Evolutionary conservation across 352 stramenopile genomes (phyloP).

Genomic region (Phytophthora hibernalis): DNA sequence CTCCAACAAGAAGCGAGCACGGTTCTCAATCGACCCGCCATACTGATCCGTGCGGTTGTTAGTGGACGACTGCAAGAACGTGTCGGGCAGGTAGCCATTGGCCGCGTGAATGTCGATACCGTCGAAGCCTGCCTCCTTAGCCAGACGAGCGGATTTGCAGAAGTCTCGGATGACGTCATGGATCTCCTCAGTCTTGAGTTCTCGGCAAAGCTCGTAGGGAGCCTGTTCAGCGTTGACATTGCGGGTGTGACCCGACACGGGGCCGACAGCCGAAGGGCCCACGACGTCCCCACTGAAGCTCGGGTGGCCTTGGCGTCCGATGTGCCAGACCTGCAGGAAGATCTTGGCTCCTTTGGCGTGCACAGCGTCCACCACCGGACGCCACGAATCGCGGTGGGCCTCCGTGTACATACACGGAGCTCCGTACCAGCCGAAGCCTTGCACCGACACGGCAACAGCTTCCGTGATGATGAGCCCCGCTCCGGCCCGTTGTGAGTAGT

Average conservation of each 20-base stretch:
- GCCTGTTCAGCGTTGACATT: slow-evolving; percentile 34
- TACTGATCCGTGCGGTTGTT: slow-evolving; percentile 89
- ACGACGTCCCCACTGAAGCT: slow-evolving; percentile 52
- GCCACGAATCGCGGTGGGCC: slow-evolving; percentile 50
- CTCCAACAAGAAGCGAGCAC: slow-evolving; percentile 70
- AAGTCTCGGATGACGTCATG: slow-evolving; percentile 70
- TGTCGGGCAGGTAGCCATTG: slow-evolving; percentile 92
- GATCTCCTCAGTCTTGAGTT: slow-evolving; percentile 79
- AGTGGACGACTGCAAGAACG: slow-evolving; percentile 75
- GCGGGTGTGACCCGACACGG: slow-evolving; percentile 32
- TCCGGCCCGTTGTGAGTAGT: slow-evolving; percentile 36
- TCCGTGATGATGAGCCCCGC: slow-evolving; percentile 44
- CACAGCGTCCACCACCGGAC: slow-evolving; percentile 58
- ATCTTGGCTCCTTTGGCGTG: slow-evolving; percentile 70
- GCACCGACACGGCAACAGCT: slow-evolving; percentile 35
- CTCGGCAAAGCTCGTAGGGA: slow-evolving; percentile 49
- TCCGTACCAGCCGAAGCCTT: slow-evolving; percentile 49
- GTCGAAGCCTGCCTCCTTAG: slow-evolving; percentile 79
- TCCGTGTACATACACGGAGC: slow-evolving; percentile 58
- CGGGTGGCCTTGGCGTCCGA: slow-evolving; percentile 55
- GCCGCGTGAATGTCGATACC: slow-evolving; percentile 68
- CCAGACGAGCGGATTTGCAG: slow-evolving; percentile 53
- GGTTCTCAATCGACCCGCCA: slow-evolving; percentile 84
- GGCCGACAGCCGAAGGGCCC: slow-evolving; percentile 44
- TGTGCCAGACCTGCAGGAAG: slow-evolving; percentile 69